Evolutionary conservation across 768 basidiomycete species (phyloP).

Genomic region (Multifurca ochricompacta): DNA sequence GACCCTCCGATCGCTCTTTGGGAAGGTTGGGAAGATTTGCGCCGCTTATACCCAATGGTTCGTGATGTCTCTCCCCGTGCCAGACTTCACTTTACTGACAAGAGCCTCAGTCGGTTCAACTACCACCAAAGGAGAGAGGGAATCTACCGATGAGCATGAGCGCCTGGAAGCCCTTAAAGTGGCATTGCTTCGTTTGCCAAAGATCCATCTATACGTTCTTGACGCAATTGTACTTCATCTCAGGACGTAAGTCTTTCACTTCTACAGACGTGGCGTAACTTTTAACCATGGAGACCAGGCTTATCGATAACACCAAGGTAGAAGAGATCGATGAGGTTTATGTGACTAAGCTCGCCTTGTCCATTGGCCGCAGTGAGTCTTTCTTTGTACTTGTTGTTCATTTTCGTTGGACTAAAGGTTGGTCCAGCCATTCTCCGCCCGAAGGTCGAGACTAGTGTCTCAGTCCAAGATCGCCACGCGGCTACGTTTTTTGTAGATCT

Average conservation of each 20-base stretch:
- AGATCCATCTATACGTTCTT: conserved; percentile 73
- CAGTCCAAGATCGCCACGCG: conserved; percentile 88
- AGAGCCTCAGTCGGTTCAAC: conserved; percentile 43
- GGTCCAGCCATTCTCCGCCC: conserved; percentile 70
- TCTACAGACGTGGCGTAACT: neutral
- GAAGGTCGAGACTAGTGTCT: conserved; percentile 70
- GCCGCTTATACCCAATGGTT: conserved; percentile 75
- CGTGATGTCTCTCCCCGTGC: conserved; percentile 13
- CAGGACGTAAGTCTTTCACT: conserved; percentile 36
- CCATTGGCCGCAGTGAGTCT: conserved; percentile 74
- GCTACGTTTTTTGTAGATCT: conserved; percentile 80
- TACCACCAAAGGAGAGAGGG: conserved; percentile 43
- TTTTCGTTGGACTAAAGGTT: neutral
- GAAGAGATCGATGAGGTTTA: conserved; percentile 77
- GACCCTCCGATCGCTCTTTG: conserved; percentile 78
- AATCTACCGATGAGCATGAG: conserved; percentile 43
- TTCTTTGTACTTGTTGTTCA: neutral
- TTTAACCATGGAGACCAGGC: conserved; percentile 31
- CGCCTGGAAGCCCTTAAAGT: conserved; percentile 53
- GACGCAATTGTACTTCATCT: conserved; percentile 74
- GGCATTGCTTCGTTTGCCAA: conserved; percentile 64
- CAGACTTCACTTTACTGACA: neutral
- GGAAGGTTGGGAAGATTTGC: conserved; percentile 89
- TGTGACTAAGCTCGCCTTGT: conserved; percentile 79
- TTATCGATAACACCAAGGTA: conserved; percentile 59